A percentile compares a stretch with the other conserved stretches of the same genome.
Conservation (phyloP, 768 basidiomycete genomes). For the Tricholoma sp. region DNA sequence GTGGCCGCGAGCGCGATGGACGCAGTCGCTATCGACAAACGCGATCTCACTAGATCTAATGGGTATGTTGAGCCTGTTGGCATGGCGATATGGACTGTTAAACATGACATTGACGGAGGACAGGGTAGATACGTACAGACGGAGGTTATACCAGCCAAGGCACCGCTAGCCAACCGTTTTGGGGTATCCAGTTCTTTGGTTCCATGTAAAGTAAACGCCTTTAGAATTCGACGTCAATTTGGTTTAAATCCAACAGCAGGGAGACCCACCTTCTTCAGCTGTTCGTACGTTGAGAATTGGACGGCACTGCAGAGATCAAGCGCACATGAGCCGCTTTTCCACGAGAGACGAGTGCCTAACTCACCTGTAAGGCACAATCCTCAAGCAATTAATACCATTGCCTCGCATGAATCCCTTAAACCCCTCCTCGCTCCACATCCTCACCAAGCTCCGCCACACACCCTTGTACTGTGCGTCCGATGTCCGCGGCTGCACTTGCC, state of each 20-base stretch:
- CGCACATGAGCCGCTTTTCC: background rate
- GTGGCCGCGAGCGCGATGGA: constrained; percentile 43
- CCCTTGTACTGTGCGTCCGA: constrained; percentile 71
- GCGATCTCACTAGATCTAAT: constrained; percentile 87
- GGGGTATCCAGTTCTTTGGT: constrained; percentile 82
- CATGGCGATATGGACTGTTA: constrained; percentile 2
- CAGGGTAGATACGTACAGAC: constrained; percentile 61
- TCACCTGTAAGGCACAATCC: constrained; percentile 86
- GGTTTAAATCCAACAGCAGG: background rate
- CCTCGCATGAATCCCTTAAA: constrained; percentile 92
- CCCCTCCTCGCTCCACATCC: constrained; percentile 95
- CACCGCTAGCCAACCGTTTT: constrained; percentile 79
- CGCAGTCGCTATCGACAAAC: constrained; percentile 92
- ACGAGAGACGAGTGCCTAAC: constrained; percentile 7
- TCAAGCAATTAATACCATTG: constrained; percentile 80
- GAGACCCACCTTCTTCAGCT: constrained; percentile 70
- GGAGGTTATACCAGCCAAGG: constrained; percentile 89
- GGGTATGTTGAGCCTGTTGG: constrained; percentile 79
- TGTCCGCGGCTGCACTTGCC: constrained; percentile 82
- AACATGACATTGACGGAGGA: constrained; percentile 1
- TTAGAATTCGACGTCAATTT: constrained; percentile 26
- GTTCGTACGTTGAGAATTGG: constrained; percentile 87
- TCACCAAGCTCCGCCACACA: constrained; percentile 75
- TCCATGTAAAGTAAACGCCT: constrained; percentile 72
- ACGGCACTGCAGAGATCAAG: constrained; percentile 50